phyloP scores from a whole-genome alignment of 352 stramenopile genomes.

The Phytophthora chlamydospora region DNA sequence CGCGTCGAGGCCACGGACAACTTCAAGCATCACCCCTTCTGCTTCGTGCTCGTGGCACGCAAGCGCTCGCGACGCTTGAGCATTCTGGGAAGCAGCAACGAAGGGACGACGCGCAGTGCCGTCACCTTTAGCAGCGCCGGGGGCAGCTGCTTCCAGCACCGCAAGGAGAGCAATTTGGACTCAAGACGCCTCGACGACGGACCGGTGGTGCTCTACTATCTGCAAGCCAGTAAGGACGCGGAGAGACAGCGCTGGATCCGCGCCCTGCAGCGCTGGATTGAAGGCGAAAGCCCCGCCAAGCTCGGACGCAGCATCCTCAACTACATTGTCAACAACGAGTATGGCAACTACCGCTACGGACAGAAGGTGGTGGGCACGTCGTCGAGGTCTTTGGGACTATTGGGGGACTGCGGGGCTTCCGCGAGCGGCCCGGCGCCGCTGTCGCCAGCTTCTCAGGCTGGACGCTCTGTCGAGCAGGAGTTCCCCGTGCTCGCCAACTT shows the following conservation, averaged over 20 bases:
- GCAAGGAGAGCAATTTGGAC: conserved; percentile 66
- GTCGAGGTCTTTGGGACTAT: conserved; percentile 19
- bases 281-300: conserved; percentile 58
- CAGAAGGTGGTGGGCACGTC: conserved; percentile 53
- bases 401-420: conserved; percentile 22
- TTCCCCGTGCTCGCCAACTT: conserved; percentile 77
- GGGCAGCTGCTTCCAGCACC: conserved; percentile 56
- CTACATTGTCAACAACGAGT: conserved; percentile 82
- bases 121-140: conserved; percentile 28
- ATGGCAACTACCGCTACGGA: conserved; percentile 65
- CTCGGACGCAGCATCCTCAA: conserved; percentile 66
- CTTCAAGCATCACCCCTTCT: conserved; percentile 69
- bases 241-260: conserved; percentile 80
- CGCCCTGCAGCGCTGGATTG: conserved; percentile 74
- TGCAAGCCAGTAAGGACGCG: conserved; percentile 63
- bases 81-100: conserved; percentile 8
- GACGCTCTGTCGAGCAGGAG: conserved; percentile 68
- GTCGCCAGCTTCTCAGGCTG: conserved; percentile 60
- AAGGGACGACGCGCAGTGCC: conserved; percentile 21
- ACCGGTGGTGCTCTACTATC: conserved; percentile 68
- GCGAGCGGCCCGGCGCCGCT: conserved; percentile 24
- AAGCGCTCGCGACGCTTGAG: conserved; percentile 54
- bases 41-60: conserved; percentile 66
- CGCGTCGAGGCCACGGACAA: conserved; percentile 61
- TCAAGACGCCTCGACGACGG: conserved; percentile 42